phyloP scores from a whole-genome alignment of 495 filamentous ascomycete genomes.

The Sabuloglossum arenarium region DNA sequence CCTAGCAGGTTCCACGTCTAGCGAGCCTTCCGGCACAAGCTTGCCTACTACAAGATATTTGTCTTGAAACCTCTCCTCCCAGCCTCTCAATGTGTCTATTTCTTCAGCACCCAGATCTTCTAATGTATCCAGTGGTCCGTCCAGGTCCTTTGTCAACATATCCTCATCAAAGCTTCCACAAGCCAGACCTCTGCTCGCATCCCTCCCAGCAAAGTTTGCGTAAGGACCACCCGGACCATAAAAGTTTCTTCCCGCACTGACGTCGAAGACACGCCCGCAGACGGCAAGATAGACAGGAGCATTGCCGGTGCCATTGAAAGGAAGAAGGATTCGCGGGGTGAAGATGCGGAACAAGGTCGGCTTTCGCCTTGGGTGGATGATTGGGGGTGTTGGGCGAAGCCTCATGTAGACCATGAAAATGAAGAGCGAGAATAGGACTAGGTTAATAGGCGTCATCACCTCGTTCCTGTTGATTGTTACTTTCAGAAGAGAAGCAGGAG shows the following conservation, averaged over 20 bases:
- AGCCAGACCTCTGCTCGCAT: conserved; percentile 79
- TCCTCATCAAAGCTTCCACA: conserved; percentile 87
- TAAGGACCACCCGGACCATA: conserved; percentile 89
- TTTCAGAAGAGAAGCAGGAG: background rate
- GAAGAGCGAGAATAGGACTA: conserved; percentile 49
- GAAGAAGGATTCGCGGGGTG: conserved; percentile 63
- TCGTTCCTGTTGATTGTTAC: conserved; percentile 22
- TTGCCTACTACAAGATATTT: conserved; percentile 93
- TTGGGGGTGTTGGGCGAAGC: conserved; percentile 36
- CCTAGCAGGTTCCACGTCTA: background rate
- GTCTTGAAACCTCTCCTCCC: conserved; percentile 81
- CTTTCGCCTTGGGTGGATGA: conserved; percentile 42
- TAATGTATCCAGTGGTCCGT: conserved; percentile 68
- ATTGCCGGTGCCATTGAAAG: conserved; percentile 52
- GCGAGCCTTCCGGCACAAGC: conserved; percentile 30
- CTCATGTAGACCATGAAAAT: conserved; percentile 47
- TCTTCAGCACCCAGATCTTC: conserved; percentile 55
- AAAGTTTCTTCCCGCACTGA: conserved; percentile 65
- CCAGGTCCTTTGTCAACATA: conserved; percentile 85
- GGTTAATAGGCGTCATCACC: conserved; percentile 59
- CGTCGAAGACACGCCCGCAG: conserved; percentile 71
- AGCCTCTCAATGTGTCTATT: conserved; percentile 62
- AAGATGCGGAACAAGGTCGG: conserved; percentile 78
- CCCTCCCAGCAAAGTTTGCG: conserved; percentile 84
- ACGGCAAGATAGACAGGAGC: conserved; percentile 66